Percentiles rank a stretch among this genome's conserved stretches.
Conservation (phyloP, 2,329 filamentous ascomycete species). For the Neurospora sp. region DNA sequence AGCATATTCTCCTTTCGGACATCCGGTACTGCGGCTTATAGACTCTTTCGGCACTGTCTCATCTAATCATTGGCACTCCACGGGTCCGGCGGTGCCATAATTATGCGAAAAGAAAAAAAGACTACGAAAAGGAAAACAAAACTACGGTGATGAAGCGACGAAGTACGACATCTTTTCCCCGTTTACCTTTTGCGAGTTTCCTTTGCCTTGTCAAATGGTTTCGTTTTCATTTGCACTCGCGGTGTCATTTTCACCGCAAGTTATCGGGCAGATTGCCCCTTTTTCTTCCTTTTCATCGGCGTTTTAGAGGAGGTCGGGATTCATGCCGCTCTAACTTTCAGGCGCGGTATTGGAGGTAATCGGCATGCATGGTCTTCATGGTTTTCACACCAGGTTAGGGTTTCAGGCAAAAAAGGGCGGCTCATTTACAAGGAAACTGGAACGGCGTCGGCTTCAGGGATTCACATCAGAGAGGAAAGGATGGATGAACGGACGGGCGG, state of each 20-base stretch:
- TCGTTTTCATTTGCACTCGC: slow-evolving; percentile 1
- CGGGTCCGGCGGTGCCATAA: neutral
- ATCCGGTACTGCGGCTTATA: neutral
- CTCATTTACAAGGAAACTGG: neutral
- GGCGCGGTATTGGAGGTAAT: neutral
- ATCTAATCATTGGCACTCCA: neutral
- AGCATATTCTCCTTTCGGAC: neutral
- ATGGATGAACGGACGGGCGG: neutral
- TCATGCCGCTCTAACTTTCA: neutral
- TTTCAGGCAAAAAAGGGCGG: neutral
- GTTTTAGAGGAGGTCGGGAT: neutral
- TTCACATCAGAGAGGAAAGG: neutral
- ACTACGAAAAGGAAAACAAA: neutral
- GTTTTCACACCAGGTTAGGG: neutral
- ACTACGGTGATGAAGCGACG: slow-evolving; percentile 2
- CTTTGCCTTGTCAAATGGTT: slow-evolving; percentile 1
- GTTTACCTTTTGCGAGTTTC: slow-evolving; percentile 1
- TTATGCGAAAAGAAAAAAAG: neutral
- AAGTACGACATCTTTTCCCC: slow-evolving; percentile 1
- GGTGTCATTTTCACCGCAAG: neutral
- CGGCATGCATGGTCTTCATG: neutral
- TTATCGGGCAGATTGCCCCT: neutral
- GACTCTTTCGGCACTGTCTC: neutral
- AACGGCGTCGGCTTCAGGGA: neutral
- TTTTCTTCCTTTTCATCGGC: neutral